Evolutionary conservation across 208 protist genomes (phyloP), one percentile per base, ranked within the genome.

Genomic region (Balamuthia mandrillaris): DNA sequence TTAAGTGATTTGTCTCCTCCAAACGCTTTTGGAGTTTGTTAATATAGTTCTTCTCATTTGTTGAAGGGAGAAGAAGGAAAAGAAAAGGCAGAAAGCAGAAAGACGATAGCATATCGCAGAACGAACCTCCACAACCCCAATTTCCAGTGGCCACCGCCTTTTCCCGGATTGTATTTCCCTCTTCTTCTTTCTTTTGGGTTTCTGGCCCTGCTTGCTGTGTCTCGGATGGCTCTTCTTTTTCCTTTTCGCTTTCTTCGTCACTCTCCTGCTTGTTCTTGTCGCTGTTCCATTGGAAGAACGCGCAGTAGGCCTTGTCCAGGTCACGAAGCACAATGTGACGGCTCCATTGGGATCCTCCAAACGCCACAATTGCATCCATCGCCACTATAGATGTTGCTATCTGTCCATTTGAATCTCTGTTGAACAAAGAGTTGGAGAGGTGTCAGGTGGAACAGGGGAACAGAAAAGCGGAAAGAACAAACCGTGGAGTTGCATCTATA

Each of bases 1-100:
- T 92, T 92, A 3, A 92, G 65, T 41, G 86, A n/a, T 45, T 86
- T 87, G 41, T 91, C 56, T n/a, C 89, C 89, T 42, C 85, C 72
- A 72, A 92, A 92, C 14, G 81, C 83, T 42, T 33, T 16, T 9
- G 12, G 27, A 14, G 56, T 24, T 24, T 4, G 24, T 7, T 7
- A 18, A 21, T 18, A 52, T n/a, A 10, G 14, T 10, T 18, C 14
- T 10, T 18, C 47, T 10, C 47, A 18, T 52, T 52, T 18, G 47
- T 35, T 35, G 42, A 10, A 41, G 21, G 10, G 56, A 63, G 10
- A 52, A 52, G 60, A 3, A 10, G 27, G 3, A 14, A 68, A 41
- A 3, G 24, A 37, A 7, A 42, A 29, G 29, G 14, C 21, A 35
- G 9, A 37, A 2, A 21, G 2, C 27, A 21, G 0, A 29, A 24